phyloP scores from a whole-genome alignment of 73 alveolate genomes.

The Blepharisma stoltei region DNA sequence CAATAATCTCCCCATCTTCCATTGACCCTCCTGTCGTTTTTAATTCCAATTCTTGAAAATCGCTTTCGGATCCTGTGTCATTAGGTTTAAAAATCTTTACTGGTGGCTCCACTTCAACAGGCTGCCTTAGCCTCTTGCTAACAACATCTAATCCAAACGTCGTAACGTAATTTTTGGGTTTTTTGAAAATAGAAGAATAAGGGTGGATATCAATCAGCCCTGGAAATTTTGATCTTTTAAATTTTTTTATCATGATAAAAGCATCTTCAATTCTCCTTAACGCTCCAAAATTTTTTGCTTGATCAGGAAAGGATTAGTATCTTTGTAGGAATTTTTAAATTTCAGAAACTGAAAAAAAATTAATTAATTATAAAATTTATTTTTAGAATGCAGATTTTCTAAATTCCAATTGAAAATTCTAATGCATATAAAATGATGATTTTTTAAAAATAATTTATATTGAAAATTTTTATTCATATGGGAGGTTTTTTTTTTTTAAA shows the following conservation, averaged over 20 bases:
- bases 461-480: no score
- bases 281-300: no score
- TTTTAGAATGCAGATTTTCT: no score
- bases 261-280: not conserved
- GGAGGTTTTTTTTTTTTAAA: no score
- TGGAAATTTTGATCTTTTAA: not conserved
- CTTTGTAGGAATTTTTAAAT: no score
- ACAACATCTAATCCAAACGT: no score
- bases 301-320: no score
- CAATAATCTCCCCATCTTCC: not conserved
- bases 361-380: no score
- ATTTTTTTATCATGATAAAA: not conserved
- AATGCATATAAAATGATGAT: no score
- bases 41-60: not conserved
- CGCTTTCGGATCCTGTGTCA: not conserved
- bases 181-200: not conserved
- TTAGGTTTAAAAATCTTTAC: not conserved
- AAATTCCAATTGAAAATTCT: no score
- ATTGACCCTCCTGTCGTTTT: not conserved
- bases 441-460: no score
- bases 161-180: not conserved
- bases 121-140: not conserved
- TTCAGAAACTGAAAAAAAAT: no score
- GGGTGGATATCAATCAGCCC: slow-evolving; percentile 3
- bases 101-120: not conserved